Evolutionary conservation across 805 yeast species (phyloP), one percentile per base, ranked within the genome.

Genomic region (Kuraishia cidri): DNA sequence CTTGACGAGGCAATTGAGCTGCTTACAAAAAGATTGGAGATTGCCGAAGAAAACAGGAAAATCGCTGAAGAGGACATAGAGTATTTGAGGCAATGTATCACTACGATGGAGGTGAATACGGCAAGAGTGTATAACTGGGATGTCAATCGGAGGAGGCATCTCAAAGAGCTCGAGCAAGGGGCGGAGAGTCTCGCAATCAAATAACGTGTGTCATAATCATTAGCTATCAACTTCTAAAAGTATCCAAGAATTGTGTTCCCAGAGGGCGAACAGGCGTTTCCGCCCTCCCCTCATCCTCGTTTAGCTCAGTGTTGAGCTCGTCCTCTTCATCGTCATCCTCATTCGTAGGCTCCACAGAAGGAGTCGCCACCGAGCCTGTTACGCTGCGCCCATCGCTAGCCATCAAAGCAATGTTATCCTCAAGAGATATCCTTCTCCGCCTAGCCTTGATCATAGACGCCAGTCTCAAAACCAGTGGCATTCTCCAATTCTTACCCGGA

Each of bases 31-130:
- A 75, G 90, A 52, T 66, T 88, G 39, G 53, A 54, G 10, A 71
- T 72, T 22, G 87, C 94, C 11, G 60, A 70, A 43, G 61, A 67
- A 25, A 79, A 72, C 41, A 66, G 75, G 44, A 52, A 58, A 16
- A 62, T 67, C 28, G 80, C 94, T 24, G 75, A 83, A 43, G 94
- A 83, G 41, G 98, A 86, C 51, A 68, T 83, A 39, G 95, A 84
- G 47, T 87, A 77, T 43, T 65, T 79, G 39, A 73, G 92, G 42
- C 92, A 83, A 43, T 87, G 87, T 46, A 88, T 90, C 40, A 92
- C 98, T 11, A 90, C 97, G 3, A 85, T 92, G 88, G 97, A 92
- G 56, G 98, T 92, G 32, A 92, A 92, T 52, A 86, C 95, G 12
- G 97, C 98, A 1, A 71, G 98, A 42, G 67, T 83, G 51, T 84